Base-by-base conservation (phyloP, 192 early-diverging fungal genomes). In the Coemansia sp. region DNA sequence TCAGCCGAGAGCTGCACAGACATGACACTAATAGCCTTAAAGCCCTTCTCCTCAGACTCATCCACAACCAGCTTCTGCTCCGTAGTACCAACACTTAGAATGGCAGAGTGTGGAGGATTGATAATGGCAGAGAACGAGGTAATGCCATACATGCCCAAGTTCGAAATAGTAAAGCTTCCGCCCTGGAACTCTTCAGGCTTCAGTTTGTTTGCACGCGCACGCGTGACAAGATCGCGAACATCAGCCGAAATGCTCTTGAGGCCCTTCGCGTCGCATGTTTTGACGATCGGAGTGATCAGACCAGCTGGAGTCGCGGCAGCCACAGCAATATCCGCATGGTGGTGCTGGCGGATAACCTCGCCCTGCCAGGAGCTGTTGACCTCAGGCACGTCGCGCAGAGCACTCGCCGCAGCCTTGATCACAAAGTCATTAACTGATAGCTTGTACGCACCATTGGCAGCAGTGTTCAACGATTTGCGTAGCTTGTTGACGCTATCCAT, bases 341-440 rank as follows among this genome's bases (percentile, higher is more conserved):
- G 91, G 89, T 90, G 93, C 87, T 97, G 92, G 57, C 97, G 86
- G 77, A 98, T 95, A 68, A 90, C 93, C 51, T 90, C 89, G 44
- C 82, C 88, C 68, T 90, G 88, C 76, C 75, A 77, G 56, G 74
- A 70, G 77, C 82, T 88, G 89, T 98, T 98, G 61, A 93, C 94
- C 54, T 92, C 94, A 23, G 97, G 97, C 6, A 97, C 92, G 60
- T 90, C 91, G 73, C 88, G 87, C 47, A 98, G 85, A 12, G 95
- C 90, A 51, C 92, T 85, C 60, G 88, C 89, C 19, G 93, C 87
- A 0, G 97, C 94, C 88, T 98, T 98, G 85, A 98, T 88, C 27
- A 98, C 86, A 76, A 98, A 97, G 81, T 98, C 97, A 74, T 98
- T 98, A 70, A 98, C 90, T 24, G 95, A 97, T 28, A 98, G 82